Conservation (phyloP, 2,329 filamentous ascomycete genomes). For the Talaromyces sp. region DNA sequence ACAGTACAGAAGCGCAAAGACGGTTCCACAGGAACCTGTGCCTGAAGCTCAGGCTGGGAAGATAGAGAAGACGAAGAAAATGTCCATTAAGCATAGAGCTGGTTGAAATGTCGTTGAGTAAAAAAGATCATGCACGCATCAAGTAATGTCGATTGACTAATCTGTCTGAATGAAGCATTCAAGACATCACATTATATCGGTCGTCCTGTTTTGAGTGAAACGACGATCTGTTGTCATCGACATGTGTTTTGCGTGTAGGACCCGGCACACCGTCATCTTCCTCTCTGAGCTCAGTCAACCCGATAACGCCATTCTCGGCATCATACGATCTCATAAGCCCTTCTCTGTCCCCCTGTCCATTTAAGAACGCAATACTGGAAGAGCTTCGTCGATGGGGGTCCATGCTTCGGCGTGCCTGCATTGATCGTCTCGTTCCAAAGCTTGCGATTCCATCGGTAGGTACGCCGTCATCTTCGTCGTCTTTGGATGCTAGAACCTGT, state of each 20-base stretch:
- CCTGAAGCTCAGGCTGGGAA: not conserved
- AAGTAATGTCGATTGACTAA: conserved; percentile 4
- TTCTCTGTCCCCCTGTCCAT: conserved; percentile 60
- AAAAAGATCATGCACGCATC: conserved; percentile 11
- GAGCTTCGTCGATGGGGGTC: conserved; percentile 57
- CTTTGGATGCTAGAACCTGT: conserved; percentile 56
- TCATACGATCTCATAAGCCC: conserved; percentile 87
- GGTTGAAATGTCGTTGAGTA: conserved; percentile 10
- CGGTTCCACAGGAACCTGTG: not conserved
- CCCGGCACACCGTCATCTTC: conserved; percentile 58
- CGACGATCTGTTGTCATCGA: conserved; percentile 23
- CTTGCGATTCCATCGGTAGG: conserved; percentile 89
- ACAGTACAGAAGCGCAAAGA: not conserved
- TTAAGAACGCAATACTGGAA: conserved; percentile 56
- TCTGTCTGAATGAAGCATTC: conserved; percentile 12
- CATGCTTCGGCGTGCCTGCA: conserved; percentile 76
- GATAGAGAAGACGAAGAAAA: not conserved
- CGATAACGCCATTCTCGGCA: conserved; percentile 71
- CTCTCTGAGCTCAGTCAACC: conserved; percentile 71
- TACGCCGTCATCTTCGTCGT: conserved; percentile 64
- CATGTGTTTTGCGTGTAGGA: conserved; percentile 29
- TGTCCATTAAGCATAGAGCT: conserved; percentile 5
- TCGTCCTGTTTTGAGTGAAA: conserved; percentile 30
- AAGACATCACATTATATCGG: conserved; percentile 17
- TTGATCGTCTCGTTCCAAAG: conserved; percentile 83